Conservation (phyloP, 345 rosid genomes). For the Clausena lansium region DNA sequence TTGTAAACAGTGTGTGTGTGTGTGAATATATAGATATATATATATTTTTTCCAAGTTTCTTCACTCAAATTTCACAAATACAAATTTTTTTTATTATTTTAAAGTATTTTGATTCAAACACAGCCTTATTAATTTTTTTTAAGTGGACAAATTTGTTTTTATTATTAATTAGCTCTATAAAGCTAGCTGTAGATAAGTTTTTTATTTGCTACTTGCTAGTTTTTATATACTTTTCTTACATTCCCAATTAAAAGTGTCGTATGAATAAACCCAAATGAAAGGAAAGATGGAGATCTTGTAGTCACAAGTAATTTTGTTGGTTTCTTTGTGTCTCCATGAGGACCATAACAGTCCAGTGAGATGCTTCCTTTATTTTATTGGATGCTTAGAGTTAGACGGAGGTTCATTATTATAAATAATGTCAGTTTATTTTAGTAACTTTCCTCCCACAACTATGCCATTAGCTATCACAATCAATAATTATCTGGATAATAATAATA, state of each 20-base stretch:
- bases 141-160: too few relatives aligned
- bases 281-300: conserved; percentile 6
- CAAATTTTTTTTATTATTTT: too few relatives aligned
- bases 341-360: conserved; percentile 2
- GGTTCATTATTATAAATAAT: neutral
- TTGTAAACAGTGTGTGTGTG: too few relatives aligned
- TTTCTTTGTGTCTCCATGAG: conserved; percentile 19
- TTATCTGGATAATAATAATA: conserved; percentile 3
- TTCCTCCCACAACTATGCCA: conserved; percentile 2
- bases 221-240: neutral
- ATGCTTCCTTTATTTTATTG: conserved; percentile 12
- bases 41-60: too few relatives aligned
- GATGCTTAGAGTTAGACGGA: neutral
- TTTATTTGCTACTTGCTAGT: too few relatives aligned
- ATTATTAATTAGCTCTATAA: too few relatives aligned
- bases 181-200: too few relatives aligned
- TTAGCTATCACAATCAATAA: neutral
- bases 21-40: too few relatives aligned
- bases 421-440: neutral
- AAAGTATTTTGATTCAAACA: too few relatives aligned
- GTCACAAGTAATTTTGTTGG: conserved; percentile 15
- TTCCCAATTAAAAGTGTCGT: neutral
- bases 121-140: too few relatives aligned
- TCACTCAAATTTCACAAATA: too few relatives aligned
- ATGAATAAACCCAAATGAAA: conserved; percentile 1